A percentile compares a stretch with the other conserved stretches of the same genome.
Evolutionary conservation across 495 filamentous ascomycete species (phyloP).

Genomic region (Penicillium soppii): DNA sequence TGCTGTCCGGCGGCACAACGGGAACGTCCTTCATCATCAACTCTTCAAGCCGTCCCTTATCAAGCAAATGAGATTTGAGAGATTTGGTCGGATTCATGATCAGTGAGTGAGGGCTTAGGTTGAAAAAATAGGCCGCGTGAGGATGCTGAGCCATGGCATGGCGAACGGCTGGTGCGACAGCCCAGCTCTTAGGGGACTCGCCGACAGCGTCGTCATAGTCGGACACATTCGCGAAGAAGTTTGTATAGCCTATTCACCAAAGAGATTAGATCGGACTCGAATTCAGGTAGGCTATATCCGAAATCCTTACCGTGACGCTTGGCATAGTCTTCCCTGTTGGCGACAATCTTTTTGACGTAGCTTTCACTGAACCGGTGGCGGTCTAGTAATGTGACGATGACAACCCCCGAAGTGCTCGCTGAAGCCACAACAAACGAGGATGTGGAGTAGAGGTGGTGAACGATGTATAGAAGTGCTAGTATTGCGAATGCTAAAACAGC

Average conservation of each 20-base stretch:
- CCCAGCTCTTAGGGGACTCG: constrained; percentile 68
- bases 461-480: constrained; percentile 61
- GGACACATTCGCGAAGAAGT: constrained; percentile 71
- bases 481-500: constrained; percentile 56
- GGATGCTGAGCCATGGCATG: constrained; percentile 83
- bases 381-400: constrained; percentile 87
- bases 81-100: constrained; percentile 83
- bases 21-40: constrained; percentile 82
- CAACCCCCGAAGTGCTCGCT: constrained; percentile 72
- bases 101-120: constrained; percentile 75
- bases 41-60: constrained; percentile 62
- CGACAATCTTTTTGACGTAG: constrained; percentile 68
- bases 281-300: background rate
- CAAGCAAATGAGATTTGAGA: constrained; percentile 69
- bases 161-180: constrained; percentile 78
- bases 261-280: background rate
- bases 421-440: constrained; percentile 43
- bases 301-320: constrained; percentile 74
- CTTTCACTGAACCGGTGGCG: constrained; percentile 52
- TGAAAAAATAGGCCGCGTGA: constrained; percentile 76
- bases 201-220: constrained; percentile 69
- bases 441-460: constrained; percentile 50
- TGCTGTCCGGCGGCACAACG: constrained; percentile 90
- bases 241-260: constrained; percentile 67
- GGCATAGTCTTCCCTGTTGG: constrained; percentile 86